Evolutionary conservation across 1,284 basidiomycete species (phyloP).

Genomic region (Puccinia sorghi): DNA sequence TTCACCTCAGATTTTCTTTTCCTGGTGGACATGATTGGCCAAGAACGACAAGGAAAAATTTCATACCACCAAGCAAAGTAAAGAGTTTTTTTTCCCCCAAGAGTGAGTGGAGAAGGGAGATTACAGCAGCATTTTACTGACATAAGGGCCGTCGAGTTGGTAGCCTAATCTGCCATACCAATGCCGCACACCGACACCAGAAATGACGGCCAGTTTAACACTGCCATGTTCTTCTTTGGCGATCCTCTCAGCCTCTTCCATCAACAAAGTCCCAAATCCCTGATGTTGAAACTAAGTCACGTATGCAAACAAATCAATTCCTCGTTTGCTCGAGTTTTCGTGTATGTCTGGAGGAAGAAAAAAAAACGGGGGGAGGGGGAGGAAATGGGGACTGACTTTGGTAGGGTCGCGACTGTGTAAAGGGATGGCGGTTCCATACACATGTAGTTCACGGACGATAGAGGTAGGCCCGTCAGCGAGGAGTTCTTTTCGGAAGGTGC

Average conservation of each 20-base stretch:
- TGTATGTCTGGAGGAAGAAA: not conserved
- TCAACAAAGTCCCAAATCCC: slow-evolving; percentile 94
- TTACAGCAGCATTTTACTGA: slow-evolving; percentile 70
- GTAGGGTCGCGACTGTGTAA: slow-evolving; percentile 96
- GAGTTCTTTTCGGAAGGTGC: slow-evolving; percentile 93
- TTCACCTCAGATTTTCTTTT: no score
- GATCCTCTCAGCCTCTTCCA: slow-evolving; percentile 99
- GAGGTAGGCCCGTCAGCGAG: slow-evolving; percentile 78
- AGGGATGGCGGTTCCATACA: slow-evolving; percentile 98
- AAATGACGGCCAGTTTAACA: slow-evolving; percentile 90
- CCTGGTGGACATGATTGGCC: no score
- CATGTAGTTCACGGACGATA: slow-evolving; percentile 93
- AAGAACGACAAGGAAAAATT: no score
- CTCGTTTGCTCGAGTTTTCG: no score
- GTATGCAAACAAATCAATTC: slow-evolving; percentile 12
- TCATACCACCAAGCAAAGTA: no score
- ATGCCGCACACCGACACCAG: slow-evolving; percentile 64
- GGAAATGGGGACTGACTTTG: slow-evolving; percentile 61
- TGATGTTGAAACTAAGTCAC: slow-evolving; percentile 59
- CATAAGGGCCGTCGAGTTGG: slow-evolving; percentile 92
- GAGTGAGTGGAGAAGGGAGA: not conserved
- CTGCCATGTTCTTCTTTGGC: slow-evolving; percentile 97
- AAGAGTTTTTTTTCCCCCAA: no score
- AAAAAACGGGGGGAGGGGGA: not conserved
- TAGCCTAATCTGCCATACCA: slow-evolving; percentile 72